Evolutionary conservation across 495 filamentous ascomycete species (phyloP), one percentile per base, ranked within the genome.

Genomic region (Xylaria telfairii): DNA sequence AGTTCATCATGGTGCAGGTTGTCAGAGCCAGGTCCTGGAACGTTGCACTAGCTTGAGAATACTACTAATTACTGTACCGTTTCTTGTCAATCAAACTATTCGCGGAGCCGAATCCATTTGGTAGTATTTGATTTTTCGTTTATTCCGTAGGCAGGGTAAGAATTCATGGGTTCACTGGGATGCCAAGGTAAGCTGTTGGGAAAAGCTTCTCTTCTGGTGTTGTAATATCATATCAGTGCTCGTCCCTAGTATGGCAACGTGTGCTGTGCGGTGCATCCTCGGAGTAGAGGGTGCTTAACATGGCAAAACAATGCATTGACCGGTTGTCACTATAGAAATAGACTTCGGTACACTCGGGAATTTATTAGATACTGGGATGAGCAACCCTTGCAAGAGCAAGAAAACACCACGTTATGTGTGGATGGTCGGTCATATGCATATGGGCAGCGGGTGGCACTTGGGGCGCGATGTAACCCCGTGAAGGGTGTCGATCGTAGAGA

Each of bases 391-490:
- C 42, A 57, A 62, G 59, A 41, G 37, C 34, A 62, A 41, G 63
- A 26, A 59, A 42, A 34, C n/a, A 15, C 37, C 21, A 46, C 32
- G 21, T 34, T 44, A 51, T 59, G 51, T 57, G 39, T 60, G 65
- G 26, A 59, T 30, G 24, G 37, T 28, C 17, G 65, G 65, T 68
- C 65, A 68, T 68, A 68, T 68, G 65, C 65, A 47, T 59, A 39
- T 68, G 53, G 41, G 65, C 51, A 51, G 42, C 53, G 51, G 51
- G 47, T 65, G 61, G 68, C 51, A 65, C 61, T 56, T 65, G 46
- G 60, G 57, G 49, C 61, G 68, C 68, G 60, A 70, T 70, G 68
- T 70, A 70, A 70, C 68, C 60, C 47, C 26, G 56, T 60, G 17
- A 15, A 37, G 39, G 51, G 32, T 51, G 61, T 70, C 49, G 47